Base-by-base conservation (phyloP, 1,284 basidiomycete species). In the Ustilago sp. region DNA sequence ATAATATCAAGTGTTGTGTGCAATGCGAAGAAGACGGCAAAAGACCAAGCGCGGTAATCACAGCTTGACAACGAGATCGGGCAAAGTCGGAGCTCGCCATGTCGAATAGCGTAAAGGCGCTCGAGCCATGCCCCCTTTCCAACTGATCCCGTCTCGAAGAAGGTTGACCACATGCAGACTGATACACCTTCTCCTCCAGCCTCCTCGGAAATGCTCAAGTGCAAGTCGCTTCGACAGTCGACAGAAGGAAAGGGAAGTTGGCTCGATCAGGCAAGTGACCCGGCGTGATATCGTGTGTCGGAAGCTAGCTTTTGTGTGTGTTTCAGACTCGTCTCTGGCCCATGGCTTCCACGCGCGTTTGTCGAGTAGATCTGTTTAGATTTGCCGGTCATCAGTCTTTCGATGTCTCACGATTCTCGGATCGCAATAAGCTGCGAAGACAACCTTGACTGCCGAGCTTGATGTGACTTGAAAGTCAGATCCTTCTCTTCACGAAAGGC, bases 261-360 rank as follows among this genome's bases (percentile, higher is more conserved):
- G 15, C 38, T 17, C 38, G 38, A 39, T 39, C 15, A 39, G 38
- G 38, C 38, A 39, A 39, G 38, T 39, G 23, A 28, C 23, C 23
- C 38, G 15, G 38, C 38, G 3, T 39, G 9, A 17, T 39, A 48
- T n/a, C 45, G 45, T 23, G 45, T 48, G 45, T 9, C 19, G 23
- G n/a, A 48, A 28, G 45, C 45, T n/a, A 48, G 45, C 45, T 7
- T 32, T 23, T 48, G 23, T 50, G 48, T 50, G 12, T 50, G 48
- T 50, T 11, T 50, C 28, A 31, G 39, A 12, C 47, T 48, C 47
- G 8, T 28, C 47, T 43, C 43, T 45, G n/a, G n/a, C 11, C 7
- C 8, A 7, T 45, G 7, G 43, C n/a, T 50, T 50, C 48, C 48
- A 50, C 48, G 31, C 48, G 48, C 48, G 48, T 50, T 50, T 50